A percentile compares a stretch with the other conserved stretches of the same genome.
These are phyloP conservation scores for Psilocybe cubensis DNA, from an alignment of 768 basidiomycete species.

Conservation along the genomic window DNA sequence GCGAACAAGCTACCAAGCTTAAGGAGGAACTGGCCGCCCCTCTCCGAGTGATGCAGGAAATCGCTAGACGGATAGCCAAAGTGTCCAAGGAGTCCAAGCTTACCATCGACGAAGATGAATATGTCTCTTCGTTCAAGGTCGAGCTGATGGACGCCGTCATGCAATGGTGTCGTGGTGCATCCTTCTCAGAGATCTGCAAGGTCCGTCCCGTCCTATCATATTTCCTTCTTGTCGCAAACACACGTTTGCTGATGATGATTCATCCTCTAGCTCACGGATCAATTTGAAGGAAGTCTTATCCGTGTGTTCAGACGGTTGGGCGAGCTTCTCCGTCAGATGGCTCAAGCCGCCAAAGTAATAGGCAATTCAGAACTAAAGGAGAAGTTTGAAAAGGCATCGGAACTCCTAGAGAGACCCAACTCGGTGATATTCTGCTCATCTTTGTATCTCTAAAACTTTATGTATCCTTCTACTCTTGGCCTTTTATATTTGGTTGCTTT, in stretches of 20 bases:
- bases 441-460: constrained; percentile 62
- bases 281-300: constrained; percentile 96
- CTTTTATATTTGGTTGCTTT: neutral
- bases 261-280: constrained; percentile 79
- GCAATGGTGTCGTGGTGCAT: constrained; percentile 98
- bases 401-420: constrained; percentile 93
- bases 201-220: constrained; percentile 44
- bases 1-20: constrained; percentile 82
- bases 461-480: neutral
- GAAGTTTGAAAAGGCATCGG: constrained; percentile 90
- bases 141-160: constrained; percentile 98
- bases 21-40: constrained; percentile 95
- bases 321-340: constrained; percentile 96
- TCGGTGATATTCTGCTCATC: constrained; percentile 93
- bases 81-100: constrained; percentile 95
- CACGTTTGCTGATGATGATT: neutral
- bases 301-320: constrained; percentile 94
- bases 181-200: constrained; percentile 96
- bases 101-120: constrained; percentile 88
- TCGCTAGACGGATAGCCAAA: constrained; percentile 94
- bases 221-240: neutral
- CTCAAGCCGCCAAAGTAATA: constrained; percentile 92
- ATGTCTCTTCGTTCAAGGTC: constrained; percentile 96
- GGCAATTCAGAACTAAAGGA: constrained; percentile 93
- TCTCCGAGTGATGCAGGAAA: constrained; percentile 93